Conservation (phyloP, 2,329 filamentous ascomycete genomes). For the Fusarium irregulare region DNA sequence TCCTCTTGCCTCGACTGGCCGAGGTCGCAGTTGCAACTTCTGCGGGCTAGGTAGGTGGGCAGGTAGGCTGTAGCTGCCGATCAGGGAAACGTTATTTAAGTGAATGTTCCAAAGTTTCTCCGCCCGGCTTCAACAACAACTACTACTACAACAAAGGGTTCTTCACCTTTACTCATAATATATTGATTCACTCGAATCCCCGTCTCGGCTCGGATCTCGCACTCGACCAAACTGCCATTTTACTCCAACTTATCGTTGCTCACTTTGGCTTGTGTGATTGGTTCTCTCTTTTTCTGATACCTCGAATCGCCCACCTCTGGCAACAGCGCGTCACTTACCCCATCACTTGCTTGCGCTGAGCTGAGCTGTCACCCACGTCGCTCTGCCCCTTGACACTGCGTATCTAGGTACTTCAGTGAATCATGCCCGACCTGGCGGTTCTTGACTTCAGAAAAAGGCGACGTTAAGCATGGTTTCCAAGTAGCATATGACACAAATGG, state of each 20-base stretch:
- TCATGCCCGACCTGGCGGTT: constrained; percentile 37
- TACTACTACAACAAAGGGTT: constrained; percentile 6
- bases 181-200: neutral
- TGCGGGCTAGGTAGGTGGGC: neutral
- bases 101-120: constrained; percentile 29
- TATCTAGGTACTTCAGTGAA: constrained; percentile 23
- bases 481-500: constrained; percentile 35
- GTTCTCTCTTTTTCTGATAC: neutral
- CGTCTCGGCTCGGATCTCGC: neutral
- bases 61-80: neutral
- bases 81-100: neutral
- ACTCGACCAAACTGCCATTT: neutral
- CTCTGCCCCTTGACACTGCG: neutral
- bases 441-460: constrained; percentile 41
- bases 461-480: constrained; percentile 40
- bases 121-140: constrained; percentile 13
- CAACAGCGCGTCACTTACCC: neutral
- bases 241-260: neutral
- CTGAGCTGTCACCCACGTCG: constrained; percentile 13
- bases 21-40: constrained; percentile 4
- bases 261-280: neutral
- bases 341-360: neutral
- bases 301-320: neutral
- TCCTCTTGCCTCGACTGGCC: neutral
- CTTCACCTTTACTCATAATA: neutral